Evolutionary conservation across 768 basidiomycete species (phyloP), one percentile per base, ranked within the genome.

Genomic region (Suillus alpinus): DNA sequence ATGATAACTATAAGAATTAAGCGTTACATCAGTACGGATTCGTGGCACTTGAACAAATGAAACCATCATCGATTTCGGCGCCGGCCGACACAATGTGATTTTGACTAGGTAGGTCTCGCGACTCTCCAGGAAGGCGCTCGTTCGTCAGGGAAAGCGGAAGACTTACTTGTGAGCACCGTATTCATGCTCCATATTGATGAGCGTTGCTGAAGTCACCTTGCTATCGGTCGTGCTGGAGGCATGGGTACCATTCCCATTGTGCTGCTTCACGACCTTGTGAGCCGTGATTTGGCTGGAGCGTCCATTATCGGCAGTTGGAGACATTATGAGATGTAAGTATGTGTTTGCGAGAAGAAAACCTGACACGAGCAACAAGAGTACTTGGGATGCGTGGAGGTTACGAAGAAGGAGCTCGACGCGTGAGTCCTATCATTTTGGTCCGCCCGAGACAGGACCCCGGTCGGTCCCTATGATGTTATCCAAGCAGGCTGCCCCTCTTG

Each of bases 131-230:
- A 66, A 66, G 67, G 68, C 67, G 63, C 60, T 41, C 34, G 26
- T 44, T 51, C 53, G 23, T n/a, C 34, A 29, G 13, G 47, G 34
- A 56, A 56, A 52, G 43, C 59, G 39, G 49, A 52, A 52, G 51
- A 82, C 89, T 83, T 75, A 94, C 94, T 95, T 95, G 82, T 95
- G 93, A 58, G 93, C 93, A 34, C 88, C 87, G 68, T 88, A 82
- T 69, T 89, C 81, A 66, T 93, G 84, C 73, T 98, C 95, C 65
- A 94, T 80, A 49, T 80, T 78, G 65, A 98, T 91, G 49, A 94
- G 81, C 43, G 89, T 82, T 49, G 81, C 81, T n/a, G 89, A 88
- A 12, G 82, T 78, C 26, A 86, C 59, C 64, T 75, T 76, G 16
- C 61, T 65, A 18, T 64, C 37, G 37, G 34, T n/a, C 18, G 36